Base-by-base conservation (phyloP, 768 basidiomycete genomes). In the Russula earlei region DNA sequence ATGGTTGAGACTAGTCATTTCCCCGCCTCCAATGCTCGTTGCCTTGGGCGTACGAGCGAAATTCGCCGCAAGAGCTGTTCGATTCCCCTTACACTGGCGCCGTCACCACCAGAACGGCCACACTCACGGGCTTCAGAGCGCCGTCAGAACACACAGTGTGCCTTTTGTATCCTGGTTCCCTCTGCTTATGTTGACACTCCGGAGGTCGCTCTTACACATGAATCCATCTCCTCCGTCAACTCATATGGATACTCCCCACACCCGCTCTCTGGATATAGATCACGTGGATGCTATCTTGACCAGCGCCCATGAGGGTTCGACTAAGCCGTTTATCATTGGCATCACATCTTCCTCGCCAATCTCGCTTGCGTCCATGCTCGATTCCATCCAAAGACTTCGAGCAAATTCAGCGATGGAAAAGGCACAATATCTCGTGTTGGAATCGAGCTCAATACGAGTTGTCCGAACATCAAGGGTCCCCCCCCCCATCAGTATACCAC, bases 161-260 rank as follows among this genome's bases (percentile, higher is more conserved):
- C 17, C 49, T 27, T 48, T 49, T 15, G 19, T 31, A 33, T 15
- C 33, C 58, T 15, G 17, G 14, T 52, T 45, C 19, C 34, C 45
- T n/a, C 40, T 44, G 48, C 27, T 17, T 31, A 29, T 22, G 22
- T 33, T 55, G 41, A 40, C 40, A n/a, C 42, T 22, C 51, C 53
- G 33, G 61, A 88, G 86, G 84, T 86, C 45, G 79, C 76, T 15
- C 85, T 89, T 61, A 58, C 79, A 44, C 70, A 68, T 37, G 70
- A 71, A 14, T 64, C 72, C 9, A 61, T 75, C 36, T 76, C 86
- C n/a, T 82, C 90, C 15, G 65, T 90, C 57, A 93, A 93, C 67
- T 86, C 85, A 0, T 93, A 88, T 68, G 91, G 91, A 22, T 94
- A 92, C 70, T 91, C 88, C 8, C 91, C 89, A 0, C 76, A 84